phyloP scores from a whole-genome alignment of 495 filamentous ascomycete genomes.

The Aspergillus carlsbadensis region DNA sequence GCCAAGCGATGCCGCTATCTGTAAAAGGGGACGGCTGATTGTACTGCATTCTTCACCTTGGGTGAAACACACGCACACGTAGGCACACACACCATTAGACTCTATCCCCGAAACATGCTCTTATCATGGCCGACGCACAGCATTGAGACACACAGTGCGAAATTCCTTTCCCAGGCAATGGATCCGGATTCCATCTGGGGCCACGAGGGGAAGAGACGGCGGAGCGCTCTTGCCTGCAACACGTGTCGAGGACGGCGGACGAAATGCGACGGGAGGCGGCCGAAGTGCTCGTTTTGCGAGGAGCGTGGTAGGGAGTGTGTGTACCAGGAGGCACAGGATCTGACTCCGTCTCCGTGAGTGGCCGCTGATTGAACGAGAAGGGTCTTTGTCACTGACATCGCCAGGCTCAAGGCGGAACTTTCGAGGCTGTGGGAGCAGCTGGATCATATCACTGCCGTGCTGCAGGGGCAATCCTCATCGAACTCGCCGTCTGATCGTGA shows the following conservation, averaged over 20 bases:
- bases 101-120: too few relatives aligned
- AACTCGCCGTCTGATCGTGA: not conserved
- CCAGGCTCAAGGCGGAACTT: not conserved
- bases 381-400: too few relatives aligned
- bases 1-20: too few relatives aligned
- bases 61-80: not conserved
- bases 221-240: conserved; percentile 1
- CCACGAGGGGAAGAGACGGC: not conserved
- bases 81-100: too few relatives aligned
- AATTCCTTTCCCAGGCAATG: too few relatives aligned
- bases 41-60: too few relatives aligned
- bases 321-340: conserved; percentile 1
- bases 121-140: too few relatives aligned
- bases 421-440: not conserved
- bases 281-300: conserved; percentile 4
- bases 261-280: conserved; percentile 5
- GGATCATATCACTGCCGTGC: not conserved
- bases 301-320: conserved; percentile 1
- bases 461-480: not conserved
- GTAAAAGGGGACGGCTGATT: too few relatives aligned
- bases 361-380: too few relatives aligned
- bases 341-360: not conserved
- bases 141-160: too few relatives aligned
- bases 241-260: conserved; percentile 11
- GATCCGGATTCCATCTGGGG: not conserved